Percentiles rank a stretch among this genome's conserved stretches.
phyloP scores from a whole-genome alignment of 257 asterid genomes.

The Ajuga chamaepitys region DNA sequence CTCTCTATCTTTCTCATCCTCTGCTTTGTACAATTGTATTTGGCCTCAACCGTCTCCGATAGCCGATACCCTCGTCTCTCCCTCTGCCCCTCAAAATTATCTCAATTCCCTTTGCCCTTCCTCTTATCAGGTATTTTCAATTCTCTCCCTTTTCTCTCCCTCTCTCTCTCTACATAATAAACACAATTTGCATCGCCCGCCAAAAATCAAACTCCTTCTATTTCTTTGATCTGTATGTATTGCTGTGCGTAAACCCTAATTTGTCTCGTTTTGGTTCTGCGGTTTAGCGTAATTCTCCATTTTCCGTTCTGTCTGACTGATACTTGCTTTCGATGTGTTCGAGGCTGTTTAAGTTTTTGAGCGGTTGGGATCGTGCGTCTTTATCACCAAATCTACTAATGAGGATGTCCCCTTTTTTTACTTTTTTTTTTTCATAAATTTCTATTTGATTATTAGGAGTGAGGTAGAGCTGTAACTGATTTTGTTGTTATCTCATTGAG shows the following conservation, averaged over 20 bases:
- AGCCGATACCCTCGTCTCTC: slow-evolving; percentile 3
- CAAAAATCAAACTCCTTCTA: slow-evolving; percentile 4
- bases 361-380: slow-evolving; percentile 13
- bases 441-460: neutral
- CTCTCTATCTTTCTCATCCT: neutral
- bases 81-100: slow-evolving; percentile 30
- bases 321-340: neutral
- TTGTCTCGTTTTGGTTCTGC: neutral
- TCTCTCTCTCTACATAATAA: neutral
- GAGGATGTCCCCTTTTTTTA: neutral
- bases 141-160: slow-evolving; percentile 27
- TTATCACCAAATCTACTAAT: neutral
- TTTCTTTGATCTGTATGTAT: slow-evolving; percentile 2
- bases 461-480: neutral
- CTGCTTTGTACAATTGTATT: neutral
- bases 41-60: slow-evolving; percentile 25
- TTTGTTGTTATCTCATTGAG: neutral
- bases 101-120: slow-evolving; percentile 42
- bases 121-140: slow-evolving; percentile 37
- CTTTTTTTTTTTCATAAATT: no score
- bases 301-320: neutral
- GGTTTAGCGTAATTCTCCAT: neutral
- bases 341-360: neutral
- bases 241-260: slow-evolving; percentile 6
- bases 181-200: slow-evolving; percentile 16